Evolutionary conservation across 164 flowering plant species (phyloP), one percentile per base, ranked within the genome.

Genomic region (Kalanchoe fedtschenkoi): DNA sequence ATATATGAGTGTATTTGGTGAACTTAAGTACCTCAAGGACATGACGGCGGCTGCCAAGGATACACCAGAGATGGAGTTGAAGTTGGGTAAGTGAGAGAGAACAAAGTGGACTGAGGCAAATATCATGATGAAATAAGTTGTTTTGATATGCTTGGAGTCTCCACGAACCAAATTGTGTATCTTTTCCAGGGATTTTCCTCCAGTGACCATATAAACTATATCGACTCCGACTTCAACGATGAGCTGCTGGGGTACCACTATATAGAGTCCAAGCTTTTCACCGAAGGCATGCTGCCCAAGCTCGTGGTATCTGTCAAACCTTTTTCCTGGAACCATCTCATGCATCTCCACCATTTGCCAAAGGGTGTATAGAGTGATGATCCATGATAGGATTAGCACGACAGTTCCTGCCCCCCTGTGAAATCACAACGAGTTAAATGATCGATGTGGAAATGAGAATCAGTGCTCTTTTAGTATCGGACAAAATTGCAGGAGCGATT

Each of bases 131-230:
- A 80, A 82, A 62, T 70, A 86, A 29, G 87, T 79, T 64, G 69
- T 66, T 35, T 70, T 81, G 73, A 83, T 81, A 5, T 64, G 33
- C 34, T 75, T 71, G 77, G 75, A 77, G 24, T 46, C 58, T 8
- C 58, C 21, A 61, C 79, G 74, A 11, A 76, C 77, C 17, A 66
- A 63, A 13, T 71, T 75, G 67, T 81, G 83, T 60, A 81, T 72
- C 47, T 83, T 86, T 71, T 86, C 64, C 64, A 84, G 62, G 0
- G 84, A 86, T 43, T 69, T 76, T 0, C 91, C 91, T 6, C 86
- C 91, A 0, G 87, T 84, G 21, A 83, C 80, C 86, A 84, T 86
- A 72, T 84, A 84, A 0, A 82, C 86, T 5, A 84, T 86, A 73
- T 76, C 39, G 2, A 72, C 77, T 4, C 86, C 87, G 13, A 82